Conservation (phyloP, 768 basidiomycete species). For the Suillus weaverae region DNA sequence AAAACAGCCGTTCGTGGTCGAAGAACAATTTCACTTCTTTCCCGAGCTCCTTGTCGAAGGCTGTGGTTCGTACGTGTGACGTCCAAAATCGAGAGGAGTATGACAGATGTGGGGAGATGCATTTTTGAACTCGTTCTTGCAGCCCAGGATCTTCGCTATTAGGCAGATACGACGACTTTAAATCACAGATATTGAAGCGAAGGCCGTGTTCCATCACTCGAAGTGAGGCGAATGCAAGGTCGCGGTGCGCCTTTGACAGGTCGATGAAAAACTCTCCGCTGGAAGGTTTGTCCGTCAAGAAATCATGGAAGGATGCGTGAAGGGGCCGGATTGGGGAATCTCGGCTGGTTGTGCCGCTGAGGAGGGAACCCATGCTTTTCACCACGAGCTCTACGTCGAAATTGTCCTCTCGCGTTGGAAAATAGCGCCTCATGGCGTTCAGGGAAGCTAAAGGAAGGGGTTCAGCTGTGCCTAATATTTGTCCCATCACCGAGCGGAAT, state of each 20-base stretch:
- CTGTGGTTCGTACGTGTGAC: conserved; percentile 6
- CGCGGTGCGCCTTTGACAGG: too few relatives aligned
- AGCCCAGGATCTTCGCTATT: conserved; percentile 26
- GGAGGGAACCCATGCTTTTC: conserved; percentile 3
- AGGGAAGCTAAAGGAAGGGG: conserved; percentile 4
- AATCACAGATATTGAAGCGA: conserved; percentile 36
- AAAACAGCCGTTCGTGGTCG: background rate
- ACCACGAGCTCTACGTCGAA: conserved; percentile 5
- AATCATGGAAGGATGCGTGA: too few relatives aligned
- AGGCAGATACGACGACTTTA: conserved; percentile 29
- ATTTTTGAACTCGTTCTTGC: background rate
- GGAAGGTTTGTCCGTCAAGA: too few relatives aligned
- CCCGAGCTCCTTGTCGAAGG: background rate
- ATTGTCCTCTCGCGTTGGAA: background rate
- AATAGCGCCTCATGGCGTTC: background rate
- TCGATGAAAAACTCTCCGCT: too few relatives aligned
- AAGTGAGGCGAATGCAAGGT: conserved; percentile 16
- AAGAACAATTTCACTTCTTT: background rate
- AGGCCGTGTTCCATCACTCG: conserved; percentile 29
- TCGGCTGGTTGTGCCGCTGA: conserved; percentile 9
- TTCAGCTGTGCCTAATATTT: background rate
- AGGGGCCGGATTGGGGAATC: conserved; percentile 2
- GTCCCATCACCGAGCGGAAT: conserved; percentile 1
- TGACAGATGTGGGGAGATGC: conserved; percentile 5
- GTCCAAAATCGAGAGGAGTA: conserved; percentile 16